Percentiles rank a stretch among this genome's conserved stretches.
These are phyloP conservation scores for Cicer cuneatum DNA, from an alignment of 306 rosid species.

Conservation along the genomic window DNA sequence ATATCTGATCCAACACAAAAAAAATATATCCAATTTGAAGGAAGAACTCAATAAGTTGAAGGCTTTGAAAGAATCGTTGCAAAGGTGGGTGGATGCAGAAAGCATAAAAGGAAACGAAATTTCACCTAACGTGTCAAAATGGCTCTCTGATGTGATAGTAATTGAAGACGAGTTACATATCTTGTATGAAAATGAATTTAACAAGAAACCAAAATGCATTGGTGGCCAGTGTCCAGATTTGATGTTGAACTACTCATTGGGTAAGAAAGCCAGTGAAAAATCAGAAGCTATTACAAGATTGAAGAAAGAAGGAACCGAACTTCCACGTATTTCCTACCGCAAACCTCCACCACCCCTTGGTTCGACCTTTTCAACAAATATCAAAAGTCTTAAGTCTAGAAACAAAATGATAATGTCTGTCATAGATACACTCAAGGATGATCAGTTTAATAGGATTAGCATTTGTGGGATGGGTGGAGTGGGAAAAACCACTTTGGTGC, in stretches of 20 bases:
- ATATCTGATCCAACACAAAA: background rate
- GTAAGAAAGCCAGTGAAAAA: background rate
- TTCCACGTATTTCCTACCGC: background rate
- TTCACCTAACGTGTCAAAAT: background rate
- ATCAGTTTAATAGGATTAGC: background rate
- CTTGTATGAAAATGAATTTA: background rate
- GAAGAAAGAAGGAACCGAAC: background rate
- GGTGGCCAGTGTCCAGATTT: slow-evolving; percentile 13
- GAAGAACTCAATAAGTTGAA: background rate
- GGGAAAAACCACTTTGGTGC: background rate
- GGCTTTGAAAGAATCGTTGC: background rate
- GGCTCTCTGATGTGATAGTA: background rate
- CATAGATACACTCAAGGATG: background rate
- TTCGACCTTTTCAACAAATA: background rate
- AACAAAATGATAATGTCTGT: background rate
- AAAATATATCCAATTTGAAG: background rate
- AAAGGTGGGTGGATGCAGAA: background rate
- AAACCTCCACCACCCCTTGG: background rate
- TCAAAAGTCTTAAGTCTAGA: background rate
- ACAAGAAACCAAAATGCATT: background rate
- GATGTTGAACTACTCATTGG: background rate
- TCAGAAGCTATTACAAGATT: background rate
- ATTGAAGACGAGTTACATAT: background rate
- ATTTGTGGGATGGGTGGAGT: background rate
- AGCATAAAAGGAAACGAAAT: background rate